phyloP scores from a whole-genome alignment of 139 green algal species.

The Chlamydomonas sp. region DNA sequence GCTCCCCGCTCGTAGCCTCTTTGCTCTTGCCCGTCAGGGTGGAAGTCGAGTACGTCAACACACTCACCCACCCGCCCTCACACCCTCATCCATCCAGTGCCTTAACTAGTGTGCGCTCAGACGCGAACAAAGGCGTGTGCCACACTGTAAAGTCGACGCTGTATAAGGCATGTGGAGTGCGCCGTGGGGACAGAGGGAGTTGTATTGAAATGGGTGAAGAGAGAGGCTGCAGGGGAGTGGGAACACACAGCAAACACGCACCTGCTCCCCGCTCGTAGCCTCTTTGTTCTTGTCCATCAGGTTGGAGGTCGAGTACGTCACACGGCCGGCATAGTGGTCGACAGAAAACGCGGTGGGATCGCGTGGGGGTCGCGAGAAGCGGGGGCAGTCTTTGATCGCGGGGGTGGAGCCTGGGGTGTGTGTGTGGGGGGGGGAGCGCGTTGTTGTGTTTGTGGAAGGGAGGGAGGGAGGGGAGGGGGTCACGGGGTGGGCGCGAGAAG shows the following conservation, averaged over 20 bases:
- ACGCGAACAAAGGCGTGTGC: not conserved
- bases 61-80: too few relatives aligned
- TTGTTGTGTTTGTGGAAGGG: too few relatives aligned
- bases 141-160: not conserved
- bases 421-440: too few relatives aligned
- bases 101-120: not conserved
- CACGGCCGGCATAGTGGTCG: conserved; percentile 72
- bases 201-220: not conserved
- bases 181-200: not conserved
- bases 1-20: not conserved
- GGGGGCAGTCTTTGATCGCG: conserved; percentile 31
- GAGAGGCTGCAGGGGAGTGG: not conserved
- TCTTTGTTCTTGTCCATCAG: conserved; percentile 21
- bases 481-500: conserved; percentile 81
- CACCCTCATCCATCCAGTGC: not conserved
- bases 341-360: conserved; percentile 62
- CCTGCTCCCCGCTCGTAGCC: not conserved
- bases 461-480: conserved; percentile 66
- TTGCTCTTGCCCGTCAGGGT: conserved; percentile 22
- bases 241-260: not conserved
- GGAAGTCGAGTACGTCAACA: conserved; percentile 17
- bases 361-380: conserved; percentile 81
- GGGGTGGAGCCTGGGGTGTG: too few relatives aligned
- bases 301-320: conserved; percentile 22
- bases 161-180: not conserved